Conservation (phyloP, 2,329 filamentous ascomycete genomes). For the Diaporthe sp. region DNA sequence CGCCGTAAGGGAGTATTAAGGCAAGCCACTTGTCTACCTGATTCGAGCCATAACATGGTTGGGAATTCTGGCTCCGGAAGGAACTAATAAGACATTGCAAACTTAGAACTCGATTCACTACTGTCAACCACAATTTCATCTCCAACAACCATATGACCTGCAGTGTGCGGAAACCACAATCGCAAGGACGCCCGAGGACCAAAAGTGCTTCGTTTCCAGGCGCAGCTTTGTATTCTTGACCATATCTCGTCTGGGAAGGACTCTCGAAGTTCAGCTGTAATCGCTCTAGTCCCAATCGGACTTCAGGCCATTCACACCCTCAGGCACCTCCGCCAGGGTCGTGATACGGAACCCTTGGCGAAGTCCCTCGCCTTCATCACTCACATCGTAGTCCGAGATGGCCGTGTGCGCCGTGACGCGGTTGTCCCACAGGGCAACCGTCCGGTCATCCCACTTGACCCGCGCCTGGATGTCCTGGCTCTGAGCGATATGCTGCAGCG, state of each 20-base stretch:
- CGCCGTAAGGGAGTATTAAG: rapidly evolving
- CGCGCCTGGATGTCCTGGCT: conserved; percentile 78
- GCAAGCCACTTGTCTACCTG: not conserved
- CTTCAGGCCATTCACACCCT: conserved; percentile 54
- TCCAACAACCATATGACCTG: not conserved
- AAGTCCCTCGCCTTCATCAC: conserved; percentile 55
- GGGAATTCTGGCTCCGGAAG: not conserved
- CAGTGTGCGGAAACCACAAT: not conserved
- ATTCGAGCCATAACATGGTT: not conserved
- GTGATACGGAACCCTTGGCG: conserved; percentile 59
- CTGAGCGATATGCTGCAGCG: conserved; percentile 57
- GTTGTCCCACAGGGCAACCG: conserved; percentile 80
- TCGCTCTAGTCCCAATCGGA: conserved; percentile 49
- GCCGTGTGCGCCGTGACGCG: conserved; percentile 64
- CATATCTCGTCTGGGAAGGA: too few species aligned
- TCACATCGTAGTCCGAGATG: conserved; percentile 59
- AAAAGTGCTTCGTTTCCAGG: not conserved
- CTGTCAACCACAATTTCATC: too few species aligned
- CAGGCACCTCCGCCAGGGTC: conserved; percentile 55
- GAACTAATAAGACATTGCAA: not conserved
- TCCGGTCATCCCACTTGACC: conserved; percentile 74
- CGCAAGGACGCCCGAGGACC: too few species aligned
- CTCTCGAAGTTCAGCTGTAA: rapidly evolving
- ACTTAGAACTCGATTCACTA: too few species aligned
- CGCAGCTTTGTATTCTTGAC: not conserved